Evolutionary conservation across 306 rosid species (phyloP), one percentile per base, ranked within the genome.

Genomic region (Cucurbita moschata): DNA sequence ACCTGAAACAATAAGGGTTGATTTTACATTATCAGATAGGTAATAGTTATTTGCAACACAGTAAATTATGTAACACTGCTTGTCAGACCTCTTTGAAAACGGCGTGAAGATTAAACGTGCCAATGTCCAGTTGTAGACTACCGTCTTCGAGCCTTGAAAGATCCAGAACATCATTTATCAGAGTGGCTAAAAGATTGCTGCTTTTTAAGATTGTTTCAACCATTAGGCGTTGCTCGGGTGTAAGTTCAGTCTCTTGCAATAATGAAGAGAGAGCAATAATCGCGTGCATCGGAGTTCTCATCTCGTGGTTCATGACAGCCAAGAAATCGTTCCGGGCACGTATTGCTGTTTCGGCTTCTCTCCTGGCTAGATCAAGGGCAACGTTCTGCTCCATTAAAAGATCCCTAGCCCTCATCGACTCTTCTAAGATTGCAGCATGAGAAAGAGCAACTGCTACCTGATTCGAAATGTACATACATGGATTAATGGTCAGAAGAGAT

Each of bases 251-350:
- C 87, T 94, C 99, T 85, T 90, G 99, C 72, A 94, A 77, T 82
- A 94, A 82, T 51, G 99, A 94, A 69, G 97, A 94, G 73, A 94
- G 99, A 43, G 97, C 99, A 80, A 89, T 94, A 75, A 94, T 83
- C 67, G 99, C 99, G 83, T 94, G 99, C 99, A 94, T 91, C 7
- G 99, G 99, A 73, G 96, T 94, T 78, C 99, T 91, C 99, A 94
- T 94, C 83, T 94, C 99, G 15, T 94, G 97, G 83, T 94, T 94
- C 99, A 94, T 90, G 64, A 94, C 99, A 3, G 99, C 97, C 83
- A 94, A 82, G 83, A 94, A 94, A 84, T 94, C 99, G 79, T 94
- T 94, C 78, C 99, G 96, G 79, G 96, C 99, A 82, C 86, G 89
- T 77, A 94, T 94, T 43, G 99, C 99, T 50, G 97, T 94, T 89